Percentiles rank a stretch among this genome's conserved stretches.
Evolutionary conservation across 2,329 filamentous ascomycete species (phyloP).

Genomic region (Diaporthe vexans): DNA sequence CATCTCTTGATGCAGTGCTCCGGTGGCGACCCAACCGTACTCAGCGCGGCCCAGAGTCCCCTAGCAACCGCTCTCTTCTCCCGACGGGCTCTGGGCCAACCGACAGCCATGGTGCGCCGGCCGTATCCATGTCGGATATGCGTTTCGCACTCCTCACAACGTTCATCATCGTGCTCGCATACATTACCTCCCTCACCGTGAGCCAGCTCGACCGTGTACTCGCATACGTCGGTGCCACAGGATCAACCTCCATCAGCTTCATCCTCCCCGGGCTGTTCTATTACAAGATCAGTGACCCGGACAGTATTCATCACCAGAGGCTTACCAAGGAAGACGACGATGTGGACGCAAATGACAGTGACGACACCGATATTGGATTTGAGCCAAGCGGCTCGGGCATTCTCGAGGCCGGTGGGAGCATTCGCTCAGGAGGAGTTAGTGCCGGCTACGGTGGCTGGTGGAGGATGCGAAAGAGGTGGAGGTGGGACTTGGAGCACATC

Average conservation of each 20-base stretch:
- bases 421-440: conserved; percentile 57
- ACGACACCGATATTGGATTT: conserved; percentile 67
- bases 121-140: conserved; percentile 82
- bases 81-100: conserved; percentile 50
- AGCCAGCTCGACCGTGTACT: conserved; percentile 90
- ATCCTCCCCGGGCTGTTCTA: conserved; percentile 97
- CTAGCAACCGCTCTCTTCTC: conserved; percentile 60
- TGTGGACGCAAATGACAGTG: conserved; percentile 59
- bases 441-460: conserved; percentile 53
- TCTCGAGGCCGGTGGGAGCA: conserved; percentile 60
- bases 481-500: conserved; percentile 74
- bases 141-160: conserved; percentile 94
- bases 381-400: conserved; percentile 52
- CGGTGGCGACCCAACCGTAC: conserved; percentile 82
- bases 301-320: conserved; percentile 87
- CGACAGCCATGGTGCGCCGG: conserved; percentile 66
- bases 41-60: conserved; percentile 57
- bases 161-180: conserved; percentile 84
- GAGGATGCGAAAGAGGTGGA: conserved; percentile 70
- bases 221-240: conserved; percentile 95
- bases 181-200: conserved; percentile 91
- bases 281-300: conserved; percentile 95
- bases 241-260: conserved; percentile 95
- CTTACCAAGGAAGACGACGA: conserved; percentile 94
- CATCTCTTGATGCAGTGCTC: conserved; percentile 93